Evolutionary conservation across 139 green algal genomes (phyloP), one percentile per base, ranked within the genome.

Genomic region (Closterium sp.): DNA sequence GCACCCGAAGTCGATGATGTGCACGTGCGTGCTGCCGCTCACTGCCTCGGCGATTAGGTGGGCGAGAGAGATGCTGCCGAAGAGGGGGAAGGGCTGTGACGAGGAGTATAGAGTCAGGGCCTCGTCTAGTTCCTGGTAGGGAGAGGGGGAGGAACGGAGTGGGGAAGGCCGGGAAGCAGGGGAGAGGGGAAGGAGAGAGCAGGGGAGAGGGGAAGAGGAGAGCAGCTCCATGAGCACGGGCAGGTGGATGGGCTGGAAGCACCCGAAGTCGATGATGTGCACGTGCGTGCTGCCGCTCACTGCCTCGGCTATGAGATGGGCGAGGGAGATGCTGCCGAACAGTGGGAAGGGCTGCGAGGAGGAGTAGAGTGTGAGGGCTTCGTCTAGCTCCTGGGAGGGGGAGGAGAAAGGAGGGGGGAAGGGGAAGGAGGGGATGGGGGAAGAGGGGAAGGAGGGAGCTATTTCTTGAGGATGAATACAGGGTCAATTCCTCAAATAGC

Each of bases 321-420:
- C n/a, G 27, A 87, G 0, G 0, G 28, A 32, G 85, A 87, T 28
- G 85, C 28, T 87, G 27, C 27, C 85, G 27, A 87, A 87, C 9
- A 31, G 85, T 10, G 85, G 28, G 85, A 87, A 87, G 27, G 85
- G 85, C 28, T 30, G 28, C 21, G 85, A 30, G 7, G 85, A 32
- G 1, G n/a, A 4, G 85, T 87, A 87, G 7, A 30, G 28, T 0
- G 28, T 87, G 2, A 19, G 85, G 28, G 85, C 85, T 7, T 87
- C n/a, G 85, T 87, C 28, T 87, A 87, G 85, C 28, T 87, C 85
- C 84, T 86, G 73, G 42, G 42, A n/a, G n/a, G n/a, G n/a, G n/a
- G n/a, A n/a, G n/a, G n/a, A n/a, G n/a, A n/a, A n/a, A n/a, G n/a
- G n/a, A n/a, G n/a, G n/a, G n/a, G n/a, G n/a, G n/a, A n/a, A n/a